Evolutionary conservation across 768 basidiomycete species (phyloP).

Genomic region (Lentinula boryana): DNA sequence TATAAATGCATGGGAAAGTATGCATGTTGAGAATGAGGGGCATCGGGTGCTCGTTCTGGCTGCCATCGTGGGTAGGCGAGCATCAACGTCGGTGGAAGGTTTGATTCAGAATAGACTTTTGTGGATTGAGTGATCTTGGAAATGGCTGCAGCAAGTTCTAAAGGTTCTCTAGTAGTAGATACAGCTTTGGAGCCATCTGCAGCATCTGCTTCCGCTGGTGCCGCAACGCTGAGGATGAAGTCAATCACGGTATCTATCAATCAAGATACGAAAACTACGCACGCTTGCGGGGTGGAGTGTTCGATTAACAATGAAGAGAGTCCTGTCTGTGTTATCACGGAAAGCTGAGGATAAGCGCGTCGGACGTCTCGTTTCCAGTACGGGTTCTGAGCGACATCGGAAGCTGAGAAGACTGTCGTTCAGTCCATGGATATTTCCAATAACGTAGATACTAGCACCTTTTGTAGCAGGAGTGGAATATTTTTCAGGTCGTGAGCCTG

Average conservation of each 20-base stretch:
- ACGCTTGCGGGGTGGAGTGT: slow-evolving; percentile 64
- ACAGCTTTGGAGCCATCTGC: slow-evolving; percentile 35
- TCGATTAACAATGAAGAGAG: slow-evolving; percentile 77
- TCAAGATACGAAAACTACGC: slow-evolving; percentile 24
- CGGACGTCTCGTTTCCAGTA: slow-evolving; percentile 98
- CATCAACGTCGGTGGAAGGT: slow-evolving; percentile 72
- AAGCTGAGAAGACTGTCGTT: slow-evolving; percentile 40
- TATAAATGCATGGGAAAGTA: slow-evolving; percentile 84
- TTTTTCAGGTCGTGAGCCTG: slow-evolving; percentile 81
- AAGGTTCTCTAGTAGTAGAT: slow-evolving; percentile 35
- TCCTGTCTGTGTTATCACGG: slow-evolving; percentile 80
- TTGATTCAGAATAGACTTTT: slow-evolving; percentile 55
- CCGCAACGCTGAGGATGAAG: slow-evolving; percentile 37
- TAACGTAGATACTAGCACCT: slow-evolving; percentile 39
- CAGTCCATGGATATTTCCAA: neutral
- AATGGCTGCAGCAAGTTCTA: slow-evolving; percentile 74
- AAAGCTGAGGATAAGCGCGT: slow-evolving; percentile 87
- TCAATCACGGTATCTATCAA: neutral
- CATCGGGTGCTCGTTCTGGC: slow-evolving; percentile 62
- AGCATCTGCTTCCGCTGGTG: slow-evolving; percentile 37
- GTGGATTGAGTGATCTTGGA: slow-evolving; percentile 49
- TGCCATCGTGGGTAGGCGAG: slow-evolving; percentile 67
- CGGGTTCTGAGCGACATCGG: slow-evolving; percentile 82
- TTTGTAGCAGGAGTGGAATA: slow-evolving; percentile 87
- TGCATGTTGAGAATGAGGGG: slow-evolving; percentile 76